Evolutionary conservation across 495 filamentous ascomycete genomes (phyloP).

Genomic region (Aspergillus heteromorphus): DNA sequence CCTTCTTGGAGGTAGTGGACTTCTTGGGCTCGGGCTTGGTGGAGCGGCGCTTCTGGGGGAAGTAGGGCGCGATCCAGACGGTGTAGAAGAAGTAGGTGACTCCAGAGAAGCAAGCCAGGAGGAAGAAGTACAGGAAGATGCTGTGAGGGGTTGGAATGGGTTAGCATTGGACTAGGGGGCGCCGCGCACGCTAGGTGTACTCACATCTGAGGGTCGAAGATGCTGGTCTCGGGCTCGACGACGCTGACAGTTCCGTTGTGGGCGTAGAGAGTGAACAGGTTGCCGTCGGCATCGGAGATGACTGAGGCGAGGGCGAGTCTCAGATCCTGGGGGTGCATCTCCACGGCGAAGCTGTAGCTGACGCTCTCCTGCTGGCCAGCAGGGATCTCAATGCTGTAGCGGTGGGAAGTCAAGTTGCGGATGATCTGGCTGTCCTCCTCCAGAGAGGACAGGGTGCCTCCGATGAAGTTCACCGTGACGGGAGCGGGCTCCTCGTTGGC

Average conservation of each 20-base stretch:
- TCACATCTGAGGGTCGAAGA: slow-evolving; percentile 97
- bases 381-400: slow-evolving; percentile 69
- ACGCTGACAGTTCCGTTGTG: slow-evolving; percentile 86
- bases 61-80: slow-evolving; percentile 93
- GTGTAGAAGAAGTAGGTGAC: slow-evolving; percentile 95
- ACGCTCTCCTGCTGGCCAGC: slow-evolving; percentile 71
- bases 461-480: slow-evolving; percentile 70
- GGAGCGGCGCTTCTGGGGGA: slow-evolving; percentile 78
- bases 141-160: slow-evolving; percentile 33
- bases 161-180: slow-evolving; percentile 1
- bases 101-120: slow-evolving; percentile 67
- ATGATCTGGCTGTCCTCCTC: slow-evolving; percentile 55
- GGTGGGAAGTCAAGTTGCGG: slow-evolving; percentile 76
- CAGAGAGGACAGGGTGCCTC: slow-evolving; percentile 66
- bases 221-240: slow-evolving; percentile 85
- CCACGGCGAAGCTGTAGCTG: slow-evolving; percentile 78
- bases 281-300: slow-evolving; percentile 56
- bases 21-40: slow-evolving; percentile 59
- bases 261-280: slow-evolving; percentile 68
- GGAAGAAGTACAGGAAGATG: slow-evolving; percentile 96
- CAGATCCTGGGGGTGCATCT: slow-evolving; percentile 90
- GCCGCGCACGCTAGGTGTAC: slow-evolving; percentile 10
- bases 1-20: slow-evolving; percentile 58
- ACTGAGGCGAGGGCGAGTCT: slow-evolving; percentile 73
- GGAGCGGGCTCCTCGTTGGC: slow-evolving; percentile 77